A percentile compares a stretch with the other conserved stretches of the same genome.
Conservation (phyloP, 2,329 filamentous ascomycete genomes). For the Monilinia polystroma region DNA sequence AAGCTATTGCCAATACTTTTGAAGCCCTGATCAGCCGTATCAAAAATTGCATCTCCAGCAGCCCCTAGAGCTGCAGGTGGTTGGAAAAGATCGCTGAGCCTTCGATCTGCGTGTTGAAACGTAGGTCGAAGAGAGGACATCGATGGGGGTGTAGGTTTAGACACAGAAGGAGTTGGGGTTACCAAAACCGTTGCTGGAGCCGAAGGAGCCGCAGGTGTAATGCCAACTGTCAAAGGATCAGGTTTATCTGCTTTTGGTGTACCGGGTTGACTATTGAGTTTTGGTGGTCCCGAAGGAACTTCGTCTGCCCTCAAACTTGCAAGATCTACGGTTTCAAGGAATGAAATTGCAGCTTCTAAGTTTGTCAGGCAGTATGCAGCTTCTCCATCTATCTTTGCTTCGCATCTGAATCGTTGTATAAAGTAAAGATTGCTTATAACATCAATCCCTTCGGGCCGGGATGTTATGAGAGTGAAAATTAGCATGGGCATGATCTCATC, state of each 20-base stretch:
- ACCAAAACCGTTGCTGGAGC: slow-evolving; percentile 31
- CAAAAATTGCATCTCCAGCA: slow-evolving; percentile 81
- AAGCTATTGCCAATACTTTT: slow-evolving; percentile 90
- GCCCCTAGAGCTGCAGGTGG: slow-evolving; percentile 78
- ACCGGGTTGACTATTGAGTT: slow-evolving; percentile 50
- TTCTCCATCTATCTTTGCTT: slow-evolving; percentile 85
- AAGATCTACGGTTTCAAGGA: slow-evolving; percentile 91
- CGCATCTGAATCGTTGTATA: slow-evolving; percentile 85
- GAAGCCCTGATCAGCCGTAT: slow-evolving; percentile 84
- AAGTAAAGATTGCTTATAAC: slow-evolving; percentile 95
- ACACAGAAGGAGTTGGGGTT: slow-evolving; percentile 40
- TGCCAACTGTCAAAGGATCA: slow-evolving; percentile 35
- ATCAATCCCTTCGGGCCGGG: slow-evolving; percentile 79
- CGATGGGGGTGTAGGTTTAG: slow-evolving; percentile 37
- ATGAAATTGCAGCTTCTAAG: slow-evolving; percentile 89
- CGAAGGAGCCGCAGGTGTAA: slow-evolving; percentile 38
- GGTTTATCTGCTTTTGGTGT: slow-evolving; percentile 44
- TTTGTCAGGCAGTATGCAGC: slow-evolving; percentile 96
- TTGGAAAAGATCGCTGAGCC: slow-evolving; percentile 83
- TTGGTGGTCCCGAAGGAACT: slow-evolving; percentile 64
- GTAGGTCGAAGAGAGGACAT: slow-evolving; percentile 39
- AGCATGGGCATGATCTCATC: slow-evolving; percentile 97
- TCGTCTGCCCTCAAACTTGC: slow-evolving; percentile 84
- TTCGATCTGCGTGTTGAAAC: slow-evolving; percentile 60
- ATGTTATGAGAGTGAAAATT: slow-evolving; percentile 92